These are phyloP conservation scores for Yarrowia sp. DNA, from an alignment of 805 yeast species.

Conservation along the genomic window DNA sequence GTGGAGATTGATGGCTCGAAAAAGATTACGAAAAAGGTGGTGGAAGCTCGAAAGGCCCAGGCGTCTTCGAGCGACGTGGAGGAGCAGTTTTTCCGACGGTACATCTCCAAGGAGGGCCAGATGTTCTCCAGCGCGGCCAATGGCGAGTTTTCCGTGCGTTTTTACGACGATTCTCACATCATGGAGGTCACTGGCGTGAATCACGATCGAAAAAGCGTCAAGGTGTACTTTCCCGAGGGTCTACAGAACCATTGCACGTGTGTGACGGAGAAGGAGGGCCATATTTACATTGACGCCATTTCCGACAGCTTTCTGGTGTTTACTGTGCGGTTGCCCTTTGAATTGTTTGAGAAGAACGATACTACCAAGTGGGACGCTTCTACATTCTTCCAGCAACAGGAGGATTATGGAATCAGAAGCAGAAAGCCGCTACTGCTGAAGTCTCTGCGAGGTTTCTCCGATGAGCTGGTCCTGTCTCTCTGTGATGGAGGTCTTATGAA, in stretches of 20 bases:
- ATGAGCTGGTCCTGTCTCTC: slow-evolving; percentile 8
- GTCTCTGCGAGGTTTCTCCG: background rate
- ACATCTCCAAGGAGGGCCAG: slow-evolving; percentile 16
- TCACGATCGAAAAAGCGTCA: background rate
- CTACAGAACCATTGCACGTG: slow-evolving; percentile 17
- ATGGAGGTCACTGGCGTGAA: slow-evolving; percentile 20
- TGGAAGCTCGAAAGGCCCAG: background rate
- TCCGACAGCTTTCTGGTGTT: background rate
- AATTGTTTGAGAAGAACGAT: background rate
- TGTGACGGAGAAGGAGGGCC: background rate
- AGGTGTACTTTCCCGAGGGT: background rate
- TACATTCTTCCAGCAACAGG: background rate
- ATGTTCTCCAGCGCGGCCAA: background rate
- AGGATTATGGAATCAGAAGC: slow-evolving; percentile 7
- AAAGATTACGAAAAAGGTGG: background rate
- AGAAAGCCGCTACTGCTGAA: slow-evolving; percentile 3
- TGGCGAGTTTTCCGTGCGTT: slow-evolving; percentile 8
- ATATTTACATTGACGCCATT: background rate
- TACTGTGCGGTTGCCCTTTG: background rate
- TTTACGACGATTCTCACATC: slow-evolving; percentile 5
- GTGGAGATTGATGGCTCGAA: slow-evolving; percentile 15
- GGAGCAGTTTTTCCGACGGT: background rate
- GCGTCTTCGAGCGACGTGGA: background rate
- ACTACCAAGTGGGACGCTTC: background rate
- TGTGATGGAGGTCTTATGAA: slow-evolving; percentile 23